Evolutionary conservation across 2,329 filamentous ascomycete species (phyloP), one percentile per base, ranked within the genome.

Genomic region (Alternaria gaisen): DNA sequence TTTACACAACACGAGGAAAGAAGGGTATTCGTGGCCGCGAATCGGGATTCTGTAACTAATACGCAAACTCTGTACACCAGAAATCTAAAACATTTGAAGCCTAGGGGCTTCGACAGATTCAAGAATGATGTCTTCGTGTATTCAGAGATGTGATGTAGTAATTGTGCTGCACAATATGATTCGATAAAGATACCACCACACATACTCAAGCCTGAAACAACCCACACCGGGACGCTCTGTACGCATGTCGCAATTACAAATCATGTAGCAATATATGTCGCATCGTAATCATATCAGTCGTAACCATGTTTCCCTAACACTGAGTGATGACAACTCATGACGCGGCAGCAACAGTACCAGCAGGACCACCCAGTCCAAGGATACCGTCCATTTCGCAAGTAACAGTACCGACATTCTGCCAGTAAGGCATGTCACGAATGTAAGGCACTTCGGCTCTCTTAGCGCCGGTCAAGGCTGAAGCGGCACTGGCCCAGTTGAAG

Each of bases 401-500:
- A 16, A 34, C 26, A 26, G 42, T 28, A 16, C 40, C 51, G 22
- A 12, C 7, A 9, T 44, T 38, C 4, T n/a, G 6, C 44, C 36
- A 58, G 40, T 56, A 52, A 5, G 50, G 54, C 16, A 43, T 44
- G 12, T 20, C 34, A 40, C 9, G 54, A 11, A 50, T 52, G 41
- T 5, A 53, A 28, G 42, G 50, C 9, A 52, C 50, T 16, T 62
- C 47, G 5, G 65, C 41, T 52, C 65, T 72, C 50, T 60, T 70
- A 4, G 59, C 58, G 2, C 71, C 72, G 2, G 63, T 63, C 11
- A 73, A 64, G 5, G 63, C 72, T 18, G 59, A 61, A 6, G 64
- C 68, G 6, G 72, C 72, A 20, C 61, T 67, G 1, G 57, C 57
- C 72, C 72, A 75, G 30, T 74, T 65, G 63, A 75, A 74, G 42